These are phyloP conservation scores for Udeniomyces megalosporus DNA, from an alignment of 768 basidiomycete species.

Conservation along the genomic window DNA sequence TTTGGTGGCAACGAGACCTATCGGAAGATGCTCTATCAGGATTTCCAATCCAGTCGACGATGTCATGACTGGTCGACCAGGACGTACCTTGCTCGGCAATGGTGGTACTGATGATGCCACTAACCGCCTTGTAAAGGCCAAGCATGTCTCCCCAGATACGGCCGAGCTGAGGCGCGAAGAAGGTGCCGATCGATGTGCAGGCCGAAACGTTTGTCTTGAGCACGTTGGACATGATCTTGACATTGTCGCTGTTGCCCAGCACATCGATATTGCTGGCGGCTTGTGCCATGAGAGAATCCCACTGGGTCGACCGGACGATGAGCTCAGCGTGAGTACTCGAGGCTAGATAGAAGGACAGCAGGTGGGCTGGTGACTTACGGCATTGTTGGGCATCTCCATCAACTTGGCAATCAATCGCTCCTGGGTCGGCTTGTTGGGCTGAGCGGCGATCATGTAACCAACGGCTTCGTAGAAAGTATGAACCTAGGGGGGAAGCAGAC, in stretches of 20 bases:
- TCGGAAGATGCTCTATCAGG: neutral
- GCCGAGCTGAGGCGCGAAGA: constrained; percentile 93
- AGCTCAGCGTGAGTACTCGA: neutral
- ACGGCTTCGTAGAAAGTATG: constrained; percentile 99
- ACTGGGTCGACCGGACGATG: constrained; percentile 38
- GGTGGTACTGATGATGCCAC: constrained; percentile 85
- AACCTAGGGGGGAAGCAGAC: constrained; percentile 34
- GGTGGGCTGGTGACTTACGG: constrained; percentile 39
- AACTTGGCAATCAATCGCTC: constrained; percentile 85
- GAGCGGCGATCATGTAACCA: constrained; percentile 98
- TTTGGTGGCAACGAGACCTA: constrained; percentile 81
- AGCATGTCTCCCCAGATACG: constrained; percentile 96
- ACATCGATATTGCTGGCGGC: constrained; percentile 86
- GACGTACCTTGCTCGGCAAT: constrained; percentile 61
- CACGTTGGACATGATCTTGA: constrained; percentile 91
- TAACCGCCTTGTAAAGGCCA: constrained; percentile 91
- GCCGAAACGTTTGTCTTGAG: constrained; percentile 97
- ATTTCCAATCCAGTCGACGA: neutral
- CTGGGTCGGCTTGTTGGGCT: constrained; percentile 92
- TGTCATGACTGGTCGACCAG: neutral
- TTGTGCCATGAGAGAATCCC: constrained; percentile 94
- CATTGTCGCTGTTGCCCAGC: constrained; percentile 73
- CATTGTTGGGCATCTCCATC: constrained; percentile 95
- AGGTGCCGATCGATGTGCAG: constrained; percentile 88
- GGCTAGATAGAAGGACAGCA: neutral